Conservation (phyloP, 352 stramenopile species). For the Pythium periplocum region DNA sequence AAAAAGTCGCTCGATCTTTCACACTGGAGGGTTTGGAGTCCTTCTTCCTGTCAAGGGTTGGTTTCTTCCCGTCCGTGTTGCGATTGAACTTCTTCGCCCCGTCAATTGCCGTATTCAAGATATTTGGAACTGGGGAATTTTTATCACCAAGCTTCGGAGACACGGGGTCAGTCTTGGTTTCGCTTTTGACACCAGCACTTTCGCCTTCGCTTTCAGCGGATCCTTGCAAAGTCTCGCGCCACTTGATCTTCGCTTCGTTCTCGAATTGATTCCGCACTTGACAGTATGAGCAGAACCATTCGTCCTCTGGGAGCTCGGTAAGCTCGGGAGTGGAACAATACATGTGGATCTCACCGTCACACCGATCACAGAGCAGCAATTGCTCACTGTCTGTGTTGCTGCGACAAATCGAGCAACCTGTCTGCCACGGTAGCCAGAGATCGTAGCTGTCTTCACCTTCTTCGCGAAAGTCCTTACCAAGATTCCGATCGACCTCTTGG, state of each 20-base stretch:
- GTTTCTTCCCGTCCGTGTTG: slow-evolving; percentile 23
- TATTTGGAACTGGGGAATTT: slow-evolving; percentile 25
- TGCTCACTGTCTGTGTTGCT: slow-evolving; percentile 74
- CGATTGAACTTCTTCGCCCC: slow-evolving; percentile 77
- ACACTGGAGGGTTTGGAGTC: slow-evolving; percentile 6
- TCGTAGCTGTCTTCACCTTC: slow-evolving; percentile 65
- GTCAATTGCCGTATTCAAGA: slow-evolving; percentile 39
- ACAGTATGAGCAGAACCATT: slow-evolving; percentile 84
- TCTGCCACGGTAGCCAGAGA: slow-evolving; percentile 71
- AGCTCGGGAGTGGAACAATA: slow-evolving; percentile 70
- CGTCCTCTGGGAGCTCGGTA: slow-evolving; percentile 59
- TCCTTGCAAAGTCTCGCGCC: not conserved
- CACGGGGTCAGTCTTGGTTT: not conserved
- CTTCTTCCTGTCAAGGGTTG: slow-evolving; percentile 14
- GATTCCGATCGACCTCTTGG: slow-evolving; percentile 32
- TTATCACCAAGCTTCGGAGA: not conserved
- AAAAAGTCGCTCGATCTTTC: slow-evolving; percentile 67
- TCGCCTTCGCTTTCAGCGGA: not conserved
- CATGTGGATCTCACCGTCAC: slow-evolving; percentile 86
- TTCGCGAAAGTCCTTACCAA: slow-evolving; percentile 56
- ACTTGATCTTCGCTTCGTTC: slow-evolving; percentile 10
- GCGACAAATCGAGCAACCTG: slow-evolving; percentile 70
- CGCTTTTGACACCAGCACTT: not conserved
- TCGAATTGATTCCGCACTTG: slow-evolving; percentile 48
- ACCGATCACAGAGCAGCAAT: slow-evolving; percentile 81